A percentile compares a stretch with the other conserved stretches of the same genome.
These are phyloP conservation scores for Dillenia suffruticosa DNA, from an alignment of 164 flowering plant genomes.

Conservation along the genomic window DNA sequence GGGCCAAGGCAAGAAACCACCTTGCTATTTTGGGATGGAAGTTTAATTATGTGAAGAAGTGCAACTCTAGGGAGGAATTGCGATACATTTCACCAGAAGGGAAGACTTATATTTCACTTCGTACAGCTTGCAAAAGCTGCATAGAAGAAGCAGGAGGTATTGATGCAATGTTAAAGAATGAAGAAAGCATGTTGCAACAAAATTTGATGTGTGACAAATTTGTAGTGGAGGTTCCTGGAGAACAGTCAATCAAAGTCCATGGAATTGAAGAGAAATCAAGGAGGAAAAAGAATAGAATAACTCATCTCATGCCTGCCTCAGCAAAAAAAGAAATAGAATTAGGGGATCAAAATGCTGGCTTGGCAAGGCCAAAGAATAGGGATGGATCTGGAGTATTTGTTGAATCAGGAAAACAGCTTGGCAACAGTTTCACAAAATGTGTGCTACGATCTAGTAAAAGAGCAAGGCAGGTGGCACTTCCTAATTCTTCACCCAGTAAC, in stretches of 20 bases:
- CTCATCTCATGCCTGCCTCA: conserved; percentile 4
- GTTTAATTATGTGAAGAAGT: conserved; percentile 5
- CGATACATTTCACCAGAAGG: conserved; percentile 46
- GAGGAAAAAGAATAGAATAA: conserved; percentile 13
- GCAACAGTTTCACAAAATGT: conserved; percentile 10
- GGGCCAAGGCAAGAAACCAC: conserved; percentile 43
- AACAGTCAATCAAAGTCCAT: conserved; percentile 5
- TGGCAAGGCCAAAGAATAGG: conserved; percentile 15
- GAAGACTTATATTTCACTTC: conserved; percentile 36
- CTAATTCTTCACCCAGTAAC: conserved; percentile 23
- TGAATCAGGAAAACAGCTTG: conserved; percentile 3
- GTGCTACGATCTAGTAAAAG: conserved; percentile 53
- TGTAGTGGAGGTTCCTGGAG: conserved; percentile 5
- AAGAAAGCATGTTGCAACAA: conserved; percentile 7
- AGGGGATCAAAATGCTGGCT: neutral
- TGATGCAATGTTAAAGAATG: conserved; percentile 5
- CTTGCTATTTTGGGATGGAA: conserved; percentile 59
- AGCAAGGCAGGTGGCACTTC: conserved; percentile 25
- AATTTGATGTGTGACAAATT: conserved; percentile 5
- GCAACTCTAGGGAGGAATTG: conserved; percentile 13
- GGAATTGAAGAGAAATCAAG: conserved; percentile 7
- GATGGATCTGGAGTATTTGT: conserved; percentile 13
- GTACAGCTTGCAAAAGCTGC: conserved; percentile 41
- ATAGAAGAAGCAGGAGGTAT: conserved; percentile 14
- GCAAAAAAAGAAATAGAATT: neutral